These are phyloP conservation scores for Blastocystis sp. DNA, from an alignment of 352 stramenopile species.

Conservation along the genomic window DNA sequence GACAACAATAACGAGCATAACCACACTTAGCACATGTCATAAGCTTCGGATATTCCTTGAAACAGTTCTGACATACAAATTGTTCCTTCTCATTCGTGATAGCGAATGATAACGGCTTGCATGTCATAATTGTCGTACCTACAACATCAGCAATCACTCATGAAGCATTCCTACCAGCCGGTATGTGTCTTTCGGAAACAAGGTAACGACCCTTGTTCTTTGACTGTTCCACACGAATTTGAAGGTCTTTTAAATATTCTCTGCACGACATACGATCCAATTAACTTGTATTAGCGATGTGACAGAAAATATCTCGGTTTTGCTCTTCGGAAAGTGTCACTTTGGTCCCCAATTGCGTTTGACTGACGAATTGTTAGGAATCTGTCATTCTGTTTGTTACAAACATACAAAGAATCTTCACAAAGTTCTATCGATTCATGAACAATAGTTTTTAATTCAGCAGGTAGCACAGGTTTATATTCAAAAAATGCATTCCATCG, in stretches of 20 bases:
- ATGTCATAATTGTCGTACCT: constrained; percentile 51
- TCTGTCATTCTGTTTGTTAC: too few relatives aligned
- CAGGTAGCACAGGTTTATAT: too few relatives aligned
- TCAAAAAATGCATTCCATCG: too few relatives aligned
- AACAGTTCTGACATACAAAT: constrained; percentile 24
- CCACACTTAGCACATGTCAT: constrained; percentile 16
- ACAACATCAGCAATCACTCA: neutral
- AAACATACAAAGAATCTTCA: too few relatives aligned
- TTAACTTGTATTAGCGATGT: neutral
- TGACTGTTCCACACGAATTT: constrained; percentile 20
- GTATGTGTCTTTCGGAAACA: constrained; percentile 12
- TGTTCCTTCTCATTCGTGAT: constrained; percentile 10
- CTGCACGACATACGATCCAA: neutral
- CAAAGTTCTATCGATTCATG: too few relatives aligned
- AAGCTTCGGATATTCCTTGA: neutral
- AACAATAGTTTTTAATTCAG: too few relatives aligned
- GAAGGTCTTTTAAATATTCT: constrained; percentile 36
- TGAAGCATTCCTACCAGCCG: neutral
- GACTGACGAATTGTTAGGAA: too few relatives aligned
- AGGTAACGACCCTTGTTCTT: constrained; percentile 34
- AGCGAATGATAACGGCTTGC: constrained; percentile 24
- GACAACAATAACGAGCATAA: constrained; percentile 21
- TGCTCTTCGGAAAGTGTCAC: too few relatives aligned
- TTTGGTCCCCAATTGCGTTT: too few relatives aligned
- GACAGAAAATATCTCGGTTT: too few relatives aligned